phyloP scores from a whole-genome alignment of 164 flowering plant genomes.

The Berberis thunbergii region DNA sequence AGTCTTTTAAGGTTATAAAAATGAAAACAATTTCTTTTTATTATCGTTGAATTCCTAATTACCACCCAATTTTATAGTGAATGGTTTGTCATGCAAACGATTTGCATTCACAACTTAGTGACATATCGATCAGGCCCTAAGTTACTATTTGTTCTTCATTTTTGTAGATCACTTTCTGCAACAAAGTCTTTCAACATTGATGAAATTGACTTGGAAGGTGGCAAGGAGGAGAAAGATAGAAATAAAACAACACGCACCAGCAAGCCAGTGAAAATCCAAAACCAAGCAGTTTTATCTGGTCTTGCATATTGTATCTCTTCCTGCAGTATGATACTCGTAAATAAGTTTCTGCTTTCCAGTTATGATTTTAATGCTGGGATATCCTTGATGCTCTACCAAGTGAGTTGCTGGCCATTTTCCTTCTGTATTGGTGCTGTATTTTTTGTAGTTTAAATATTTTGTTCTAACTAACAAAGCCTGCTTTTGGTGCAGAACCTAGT shows the following conservation, averaged over 20 bases:
- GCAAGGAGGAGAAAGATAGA: slow-evolving; percentile 44
- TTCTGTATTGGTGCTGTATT: not conserved
- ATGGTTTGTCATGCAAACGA: not conserved
- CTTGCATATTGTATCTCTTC: slow-evolving; percentile 92
- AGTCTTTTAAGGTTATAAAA: too few species aligned
- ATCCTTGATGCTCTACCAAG: slow-evolving; percentile 97
- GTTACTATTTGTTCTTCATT: slow-evolving; percentile 7
- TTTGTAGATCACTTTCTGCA: slow-evolving; percentile 27
- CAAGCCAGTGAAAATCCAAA: slow-evolving; percentile 37
- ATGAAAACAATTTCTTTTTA: not conserved
- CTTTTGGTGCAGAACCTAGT: slow-evolving; percentile 78
- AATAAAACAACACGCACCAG: slow-evolving; percentile 33
- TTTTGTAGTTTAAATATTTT: not conserved
- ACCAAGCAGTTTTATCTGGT: slow-evolving; percentile 84
- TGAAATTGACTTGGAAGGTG: slow-evolving; percentile 62
- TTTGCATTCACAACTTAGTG: not conserved
- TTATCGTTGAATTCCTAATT: not conserved
- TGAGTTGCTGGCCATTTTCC: slow-evolving; percentile 11
- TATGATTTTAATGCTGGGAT: slow-evolving; percentile 94
- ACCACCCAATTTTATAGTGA: not conserved
- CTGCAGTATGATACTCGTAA: slow-evolving; percentile 96
- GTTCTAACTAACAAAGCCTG: not conserved
- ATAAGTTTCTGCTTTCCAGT: slow-evolving; percentile 90
- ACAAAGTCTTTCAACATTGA: slow-evolving; percentile 39
- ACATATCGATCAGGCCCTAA: not conserved